Conservation (phyloP, 257 asterid genomes). For the Avicennia marina region DNA sequence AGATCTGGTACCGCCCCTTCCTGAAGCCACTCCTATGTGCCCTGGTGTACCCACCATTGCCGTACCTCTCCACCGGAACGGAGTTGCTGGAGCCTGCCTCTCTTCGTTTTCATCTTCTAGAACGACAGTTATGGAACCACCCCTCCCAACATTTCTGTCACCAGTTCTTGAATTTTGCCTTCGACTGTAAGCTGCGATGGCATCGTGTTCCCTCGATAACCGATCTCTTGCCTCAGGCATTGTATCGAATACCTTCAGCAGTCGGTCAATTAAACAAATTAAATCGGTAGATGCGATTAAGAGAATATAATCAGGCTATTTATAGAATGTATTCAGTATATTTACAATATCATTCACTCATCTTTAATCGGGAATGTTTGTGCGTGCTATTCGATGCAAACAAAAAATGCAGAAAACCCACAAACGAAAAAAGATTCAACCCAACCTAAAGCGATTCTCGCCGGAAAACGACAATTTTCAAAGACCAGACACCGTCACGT, state of each 20-base stretch:
- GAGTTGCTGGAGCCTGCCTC: slow-evolving; percentile 25
- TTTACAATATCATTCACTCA: neutral
- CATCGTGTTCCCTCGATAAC: slow-evolving; percentile 36
- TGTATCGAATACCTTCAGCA: slow-evolving; percentile 20
- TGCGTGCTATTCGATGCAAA: neutral
- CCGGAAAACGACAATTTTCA: neutral
- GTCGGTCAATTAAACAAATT: too few relatives aligned
- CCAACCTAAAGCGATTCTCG: neutral
- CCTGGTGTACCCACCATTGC: slow-evolving; percentile 37
- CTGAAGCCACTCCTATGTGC: slow-evolving; percentile 11
- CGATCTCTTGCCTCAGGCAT: slow-evolving; percentile 76
- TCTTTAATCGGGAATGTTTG: too few relatives aligned
- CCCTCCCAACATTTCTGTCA: slow-evolving; percentile 17
- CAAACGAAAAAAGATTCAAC: neutral
- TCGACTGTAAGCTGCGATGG: slow-evolving; percentile 26
- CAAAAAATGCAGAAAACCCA: neutral
- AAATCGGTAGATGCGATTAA: too few relatives aligned
- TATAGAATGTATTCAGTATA: too few relatives aligned
- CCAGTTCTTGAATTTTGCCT: slow-evolving; percentile 26
- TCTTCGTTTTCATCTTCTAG: slow-evolving; percentile 34
- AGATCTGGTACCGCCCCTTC: slow-evolving; percentile 23
- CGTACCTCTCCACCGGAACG: slow-evolving; percentile 44
- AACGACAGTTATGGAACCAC: slow-evolving; percentile 21
- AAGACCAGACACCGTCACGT: neutral
- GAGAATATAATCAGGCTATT: too few relatives aligned